Evolutionary conservation across 2,329 filamentous ascomycete genomes (phyloP), one percentile per base, ranked within the genome.

Genomic region (Magnaporthiopsis incrustans): DNA sequence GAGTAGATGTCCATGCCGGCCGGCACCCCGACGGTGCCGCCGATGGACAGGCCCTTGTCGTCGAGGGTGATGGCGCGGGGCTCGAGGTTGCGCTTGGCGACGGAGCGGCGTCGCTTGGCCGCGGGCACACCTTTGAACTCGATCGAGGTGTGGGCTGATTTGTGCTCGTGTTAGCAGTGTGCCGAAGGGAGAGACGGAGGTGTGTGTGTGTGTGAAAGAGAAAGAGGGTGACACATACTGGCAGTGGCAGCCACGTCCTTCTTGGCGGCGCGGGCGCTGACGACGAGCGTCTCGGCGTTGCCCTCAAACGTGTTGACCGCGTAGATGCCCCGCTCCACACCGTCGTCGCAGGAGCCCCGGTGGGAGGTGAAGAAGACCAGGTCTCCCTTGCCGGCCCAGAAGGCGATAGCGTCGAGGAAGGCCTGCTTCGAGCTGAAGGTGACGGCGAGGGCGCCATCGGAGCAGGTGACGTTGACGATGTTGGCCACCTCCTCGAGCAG

Each of bases 301-400:
- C 70, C 71, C 5, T 63, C 65, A 4, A 79, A 65, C 35, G 67
- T 66, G 44, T 67, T 69, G 30, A 73, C 73, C 8, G 75, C 63
- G 67, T 78, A 78, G 67, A 77, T 75, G 25, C 76, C 74, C 44
- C 77, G 73, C 69, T 79, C 75, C 27, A 74, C 69, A 63, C 74
- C 71, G n/a, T 68, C 67, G 64, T 78, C 76, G 65, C 77, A 79
- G 65, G 76, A 71, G 35, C 76, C 77, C 26, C 75, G 64, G 68
- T 79, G 74, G 69, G 77, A 79, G 18, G 77, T 79, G 66, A 80
- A 73, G 61, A 80, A 67, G 57, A 78, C 70, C 53, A 79, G 67
- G 8, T 64, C 61, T 1, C 63, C 65, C 8, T 65, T 60, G 10
- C 59, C 62, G n/a, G 65, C 59, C 75, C 74, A 76, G 25, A 67